Evolutionary conservation across 345 rosid species (phyloP), one percentile per base, ranked within the genome.

Genomic region (Luvunga scandens): DNA sequence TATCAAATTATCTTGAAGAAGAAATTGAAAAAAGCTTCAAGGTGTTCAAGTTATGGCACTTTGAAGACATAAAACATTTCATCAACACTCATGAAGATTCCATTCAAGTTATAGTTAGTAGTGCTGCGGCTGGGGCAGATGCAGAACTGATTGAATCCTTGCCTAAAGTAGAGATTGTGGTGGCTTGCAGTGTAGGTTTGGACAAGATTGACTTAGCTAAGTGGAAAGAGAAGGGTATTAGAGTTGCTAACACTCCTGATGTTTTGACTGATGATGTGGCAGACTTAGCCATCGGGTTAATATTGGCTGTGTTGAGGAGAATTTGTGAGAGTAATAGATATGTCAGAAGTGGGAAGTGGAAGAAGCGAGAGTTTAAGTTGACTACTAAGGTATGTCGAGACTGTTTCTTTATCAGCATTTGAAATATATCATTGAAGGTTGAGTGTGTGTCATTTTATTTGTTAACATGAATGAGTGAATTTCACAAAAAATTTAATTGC

Each of bases 181-280:
- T 92, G 7, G 90, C 71, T 48, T 86, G 34, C 84, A 90, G 92
- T 61, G 93, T 89, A 38, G 96, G 93, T 5, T 59, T 91, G 45
- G 91, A 91, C 59, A 87, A 85, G 83, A 82, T 91, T 77, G 92
- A 90, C 72, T 78, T 91, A 84, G 71, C n/a, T 0, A 91, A 75
- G 74, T 91, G 91, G 50, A 65, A 67, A 73, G 91, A 89, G 83
- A 91, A 77, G 71, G 92, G 90, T 39, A 84, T 91, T 42, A 80
- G 89, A 75, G 92, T 90, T 42, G 79, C 92, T 33, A 89, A 88
- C 67, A 90, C 92, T 12, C 92, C 91, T 1, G 91, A 91, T 71
- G 93, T 91, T 28, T 75, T 91, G 89, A 91, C 91, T 21, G 90
- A 90, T 27, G 90, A 90, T 78, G 91, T 85, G 42, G 92, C 91